These are phyloP conservation scores for Diphasiastrum complanatum DNA, from an alignment of 83 land plant genomes.

Conservation along the genomic window DNA sequence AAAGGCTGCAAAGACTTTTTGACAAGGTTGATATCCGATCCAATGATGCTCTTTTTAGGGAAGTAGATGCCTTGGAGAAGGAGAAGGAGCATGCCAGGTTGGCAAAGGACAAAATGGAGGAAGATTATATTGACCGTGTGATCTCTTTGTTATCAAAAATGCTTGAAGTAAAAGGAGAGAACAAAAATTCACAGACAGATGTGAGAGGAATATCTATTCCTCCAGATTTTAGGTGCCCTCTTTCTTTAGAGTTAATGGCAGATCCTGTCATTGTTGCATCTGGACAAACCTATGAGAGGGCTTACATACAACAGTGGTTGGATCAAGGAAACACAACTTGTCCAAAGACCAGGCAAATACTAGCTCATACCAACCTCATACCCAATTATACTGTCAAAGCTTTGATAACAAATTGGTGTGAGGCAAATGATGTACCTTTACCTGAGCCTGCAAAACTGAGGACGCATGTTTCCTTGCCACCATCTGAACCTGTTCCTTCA, in stretches of 20 bases:
- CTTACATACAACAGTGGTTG: slow-evolving; percentile 47
- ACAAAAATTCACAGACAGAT: slow-evolving; percentile 19
- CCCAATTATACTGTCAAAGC: slow-evolving; percentile 47
- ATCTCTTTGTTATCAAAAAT: slow-evolving; percentile 23
- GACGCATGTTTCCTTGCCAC: neutral
- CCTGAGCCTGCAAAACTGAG: slow-evolving; percentile 24
- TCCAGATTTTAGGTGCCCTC: slow-evolving; percentile 47
- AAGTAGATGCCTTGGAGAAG: slow-evolving; percentile 21
- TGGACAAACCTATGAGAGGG: slow-evolving; percentile 53
- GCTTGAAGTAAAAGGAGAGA: slow-evolving; percentile 19
- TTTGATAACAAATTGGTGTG: slow-evolving; percentile 41
- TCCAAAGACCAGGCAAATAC: slow-evolving; percentile 42
- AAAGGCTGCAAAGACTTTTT: slow-evolving; percentile 20
- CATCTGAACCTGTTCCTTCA: slow-evolving; percentile 7
- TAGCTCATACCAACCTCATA: slow-evolving; percentile 36
- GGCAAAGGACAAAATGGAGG: slow-evolving; percentile 23
- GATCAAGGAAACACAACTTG: slow-evolving; percentile 47
- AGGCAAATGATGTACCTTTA: slow-evolving; percentile 23
- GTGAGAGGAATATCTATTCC: slow-evolving; percentile 32
- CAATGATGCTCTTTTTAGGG: slow-evolving; percentile 25
- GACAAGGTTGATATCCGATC: slow-evolving; percentile 20
- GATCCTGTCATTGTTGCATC: slow-evolving; percentile 57
- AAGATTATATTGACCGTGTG: slow-evolving; percentile 17
- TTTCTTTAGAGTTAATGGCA: slow-evolving; percentile 48
- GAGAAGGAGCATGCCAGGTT: slow-evolving; percentile 14